A percentile compares a stretch with the other conserved stretches of the same genome.
Conservation (phyloP, 2,329 filamentous ascomycete genomes). For the Hypoxylon sp. region DNA sequence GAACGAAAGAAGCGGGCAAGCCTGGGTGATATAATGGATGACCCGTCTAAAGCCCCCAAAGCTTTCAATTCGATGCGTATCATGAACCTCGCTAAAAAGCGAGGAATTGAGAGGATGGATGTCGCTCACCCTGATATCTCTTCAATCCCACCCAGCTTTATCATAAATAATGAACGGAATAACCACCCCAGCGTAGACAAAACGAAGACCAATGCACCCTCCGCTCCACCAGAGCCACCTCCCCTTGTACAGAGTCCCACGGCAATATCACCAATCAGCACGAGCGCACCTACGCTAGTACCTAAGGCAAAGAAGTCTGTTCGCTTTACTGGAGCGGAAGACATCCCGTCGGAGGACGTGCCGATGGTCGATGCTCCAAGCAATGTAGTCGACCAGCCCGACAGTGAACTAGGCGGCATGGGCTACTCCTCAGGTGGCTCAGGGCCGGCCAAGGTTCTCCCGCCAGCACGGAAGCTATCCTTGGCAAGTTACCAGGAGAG, state of each 20-base stretch:
- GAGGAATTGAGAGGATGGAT: slow-evolving; percentile 62
- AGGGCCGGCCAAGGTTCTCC: slow-evolving; percentile 10
- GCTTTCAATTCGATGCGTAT: slow-evolving; percentile 58
- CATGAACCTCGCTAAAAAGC: slow-evolving; percentile 60
- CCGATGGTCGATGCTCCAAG: slow-evolving; percentile 30
- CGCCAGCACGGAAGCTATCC: slow-evolving; percentile 42
- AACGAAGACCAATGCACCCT: slow-evolving; percentile 15
- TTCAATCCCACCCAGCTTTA: slow-evolving; percentile 52
- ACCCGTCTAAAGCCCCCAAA: slow-evolving; percentile 60
- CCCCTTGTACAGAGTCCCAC: slow-evolving; percentile 33
- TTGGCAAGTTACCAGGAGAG: slow-evolving; percentile 49
- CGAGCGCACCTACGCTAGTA: neutral
- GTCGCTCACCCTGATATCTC: slow-evolving; percentile 57
- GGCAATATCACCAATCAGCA: slow-evolving; percentile 26
- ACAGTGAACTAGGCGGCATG: slow-evolving; percentile 43
- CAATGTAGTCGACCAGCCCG: slow-evolving; percentile 10
- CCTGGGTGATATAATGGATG: slow-evolving; percentile 58
- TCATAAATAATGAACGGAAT: slow-evolving; percentile 47
- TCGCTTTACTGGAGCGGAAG: slow-evolving; percentile 53
- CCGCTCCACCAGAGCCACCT: slow-evolving; percentile 9
- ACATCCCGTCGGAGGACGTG: slow-evolving; percentile 24
- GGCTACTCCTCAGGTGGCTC: slow-evolving; percentile 26
- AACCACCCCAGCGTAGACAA: slow-evolving; percentile 22
- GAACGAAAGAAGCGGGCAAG: slow-evolving; percentile 55
- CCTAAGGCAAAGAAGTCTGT: slow-evolving; percentile 58